Percentiles rank a stretch among this genome's conserved stretches.
Conservation (phyloP, 768 basidiomycete species). For the Boletus pseudo-olivaceus region DNA sequence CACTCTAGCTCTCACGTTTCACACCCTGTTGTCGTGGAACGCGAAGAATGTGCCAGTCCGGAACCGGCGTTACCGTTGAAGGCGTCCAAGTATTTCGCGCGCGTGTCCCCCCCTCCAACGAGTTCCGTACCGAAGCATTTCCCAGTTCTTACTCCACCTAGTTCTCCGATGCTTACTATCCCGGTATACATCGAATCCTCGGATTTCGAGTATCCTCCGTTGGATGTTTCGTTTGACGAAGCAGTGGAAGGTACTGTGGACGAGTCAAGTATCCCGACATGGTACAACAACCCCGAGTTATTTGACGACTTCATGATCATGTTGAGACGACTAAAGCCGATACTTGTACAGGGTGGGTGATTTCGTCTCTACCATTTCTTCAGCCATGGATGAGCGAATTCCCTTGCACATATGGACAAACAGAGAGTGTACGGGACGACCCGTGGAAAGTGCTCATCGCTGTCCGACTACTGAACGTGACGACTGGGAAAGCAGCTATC, state of each 20-base stretch:
- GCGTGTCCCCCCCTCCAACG: not conserved
- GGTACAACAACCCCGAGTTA: conserved; percentile 3
- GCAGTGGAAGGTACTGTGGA: not conserved
- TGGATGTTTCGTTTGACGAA: not conserved
- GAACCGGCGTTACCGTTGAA: not conserved
- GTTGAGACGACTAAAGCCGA: conserved; percentile 29
- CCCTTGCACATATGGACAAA: not conserved
- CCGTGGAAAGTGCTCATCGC: conserved; percentile 72
- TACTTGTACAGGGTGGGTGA: conserved; percentile 29
- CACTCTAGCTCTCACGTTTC: not conserved
- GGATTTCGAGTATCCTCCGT: not conserved
- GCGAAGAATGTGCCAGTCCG: not conserved
- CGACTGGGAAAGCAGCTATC: conserved; percentile 57
- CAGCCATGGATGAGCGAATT: not conserved
- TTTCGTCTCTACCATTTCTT: not conserved
- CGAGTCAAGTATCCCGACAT: not conserved
- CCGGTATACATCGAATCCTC: conserved; percentile 8
- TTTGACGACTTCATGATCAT: conserved; percentile 25
- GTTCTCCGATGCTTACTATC: conserved; percentile 1
- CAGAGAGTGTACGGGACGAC: conserved; percentile 50
- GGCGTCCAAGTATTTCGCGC: conserved; percentile 23
- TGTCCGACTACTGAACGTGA: conserved; percentile 67
- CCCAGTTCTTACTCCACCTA: not conserved
- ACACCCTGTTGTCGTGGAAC: not conserved
- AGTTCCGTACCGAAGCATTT: not conserved